Conservation (phyloP, 2,329 filamentous ascomycete species). For the Dactylellina cionopaga region DNA sequence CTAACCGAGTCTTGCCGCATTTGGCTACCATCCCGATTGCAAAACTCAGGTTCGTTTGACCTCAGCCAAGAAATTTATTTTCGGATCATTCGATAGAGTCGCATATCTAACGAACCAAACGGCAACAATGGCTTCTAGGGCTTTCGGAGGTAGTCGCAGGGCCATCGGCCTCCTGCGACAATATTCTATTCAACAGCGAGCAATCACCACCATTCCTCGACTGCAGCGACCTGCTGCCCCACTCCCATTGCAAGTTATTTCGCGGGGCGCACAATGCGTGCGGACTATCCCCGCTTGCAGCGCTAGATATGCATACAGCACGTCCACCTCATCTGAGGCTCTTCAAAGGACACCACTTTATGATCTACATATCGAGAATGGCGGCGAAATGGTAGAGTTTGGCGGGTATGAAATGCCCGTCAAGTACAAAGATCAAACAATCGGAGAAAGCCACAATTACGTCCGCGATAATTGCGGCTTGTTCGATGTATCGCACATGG, state of each 20-base stretch:
- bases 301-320: slow-evolving; percentile 29
- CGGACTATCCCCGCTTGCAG: neutral
- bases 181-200: slow-evolving; percentile 28
- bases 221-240: slow-evolving; percentile 15
- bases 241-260: slow-evolving; percentile 1
- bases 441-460: slow-evolving; percentile 87
- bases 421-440: slow-evolving; percentile 80
- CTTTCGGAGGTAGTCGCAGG: slow-evolving; percentile 35
- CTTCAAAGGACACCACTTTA: slow-evolving; percentile 77
- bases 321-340: slow-evolving; percentile 56
- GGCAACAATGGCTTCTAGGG: slow-evolving; percentile 32
- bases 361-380: slow-evolving; percentile 78
- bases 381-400: slow-evolving; percentile 96
- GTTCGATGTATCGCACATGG: slow-evolving; percentile 98
- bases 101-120: neutral
- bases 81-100: neutral
- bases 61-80: slow-evolving; percentile 39
- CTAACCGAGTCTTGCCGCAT: too few species aligned
- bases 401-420: slow-evolving; percentile 93
- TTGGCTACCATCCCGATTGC: too few species aligned
- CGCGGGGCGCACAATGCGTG: slow-evolving; percentile 1
- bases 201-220: slow-evolving; percentile 28
- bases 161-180: slow-evolving; percentile 28
- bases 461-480: slow-evolving; percentile 87
- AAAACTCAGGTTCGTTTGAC: too few species aligned